Conservation (phyloP, 2,329 filamentous ascomycete genomes). For the Apiospora arundinis region DNA sequence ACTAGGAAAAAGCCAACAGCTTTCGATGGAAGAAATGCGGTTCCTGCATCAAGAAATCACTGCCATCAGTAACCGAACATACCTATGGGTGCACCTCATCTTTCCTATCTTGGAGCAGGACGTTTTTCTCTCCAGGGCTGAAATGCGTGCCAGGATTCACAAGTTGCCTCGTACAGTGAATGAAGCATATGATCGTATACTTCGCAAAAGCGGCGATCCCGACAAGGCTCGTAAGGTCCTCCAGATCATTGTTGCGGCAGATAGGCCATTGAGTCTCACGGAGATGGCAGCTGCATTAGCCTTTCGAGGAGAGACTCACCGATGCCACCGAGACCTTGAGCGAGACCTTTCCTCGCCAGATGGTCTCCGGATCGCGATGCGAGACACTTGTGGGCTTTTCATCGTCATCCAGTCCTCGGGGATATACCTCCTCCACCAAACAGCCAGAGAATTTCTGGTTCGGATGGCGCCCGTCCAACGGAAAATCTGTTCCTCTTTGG, state of each 20-base stretch:
- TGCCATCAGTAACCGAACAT: slow-evolving; percentile 31
- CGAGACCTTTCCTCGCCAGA: background rate
- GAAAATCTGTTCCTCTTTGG: background rate
- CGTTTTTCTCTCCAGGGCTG: slow-evolving; percentile 24
- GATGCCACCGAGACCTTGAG: slow-evolving; percentile 52
- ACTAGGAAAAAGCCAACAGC: background rate
- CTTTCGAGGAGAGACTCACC: slow-evolving; percentile 40
- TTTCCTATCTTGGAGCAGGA: slow-evolving; percentile 30
- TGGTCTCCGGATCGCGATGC: background rate
- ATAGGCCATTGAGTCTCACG: slow-evolving; percentile 39
- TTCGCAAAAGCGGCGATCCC: slow-evolving; percentile 36
- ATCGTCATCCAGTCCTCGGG: slow-evolving; percentile 23
- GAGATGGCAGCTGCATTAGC: slow-evolving; percentile 42
- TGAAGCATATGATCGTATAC: slow-evolving; percentile 44
- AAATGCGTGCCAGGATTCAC: slow-evolving; percentile 26
- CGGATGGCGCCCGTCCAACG: background rate
- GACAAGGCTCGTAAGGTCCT: slow-evolving; percentile 40
- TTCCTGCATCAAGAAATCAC: slow-evolving; percentile 27
- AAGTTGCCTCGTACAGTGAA: slow-evolving; percentile 36
- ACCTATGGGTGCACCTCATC: slow-evolving; percentile 34
- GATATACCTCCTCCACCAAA: slow-evolving; percentile 29
- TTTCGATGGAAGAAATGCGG: slow-evolving; percentile 14
- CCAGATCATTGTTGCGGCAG: slow-evolving; percentile 43
- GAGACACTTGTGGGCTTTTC: slow-evolving; percentile 30
- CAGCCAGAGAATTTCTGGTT: slow-evolving; percentile 28